phyloP scores from a whole-genome alignment of 2,329 filamentous ascomycete genomes.

The Penicillium hordei region DNA sequence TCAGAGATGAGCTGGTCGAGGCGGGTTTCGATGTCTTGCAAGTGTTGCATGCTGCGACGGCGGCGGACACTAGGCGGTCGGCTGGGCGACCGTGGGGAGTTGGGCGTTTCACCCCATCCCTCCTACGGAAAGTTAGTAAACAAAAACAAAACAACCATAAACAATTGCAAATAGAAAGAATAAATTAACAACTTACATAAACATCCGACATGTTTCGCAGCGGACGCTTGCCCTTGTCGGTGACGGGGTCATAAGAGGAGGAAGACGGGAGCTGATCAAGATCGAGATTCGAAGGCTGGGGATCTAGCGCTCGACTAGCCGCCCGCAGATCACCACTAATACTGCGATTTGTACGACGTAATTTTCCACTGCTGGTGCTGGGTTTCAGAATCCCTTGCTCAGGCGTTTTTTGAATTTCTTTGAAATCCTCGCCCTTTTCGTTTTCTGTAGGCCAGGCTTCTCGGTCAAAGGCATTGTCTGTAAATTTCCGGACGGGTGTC shows the following conservation, averaged over 20 bases:
- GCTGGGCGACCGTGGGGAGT: slow-evolving; percentile 86
- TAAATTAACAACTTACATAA: slow-evolving; percentile 68
- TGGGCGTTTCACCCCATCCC: slow-evolving; percentile 82
- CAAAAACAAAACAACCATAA: slow-evolving; percentile 25
- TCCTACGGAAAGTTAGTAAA: slow-evolving; percentile 60
- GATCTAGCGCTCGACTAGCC: slow-evolving; percentile 55
- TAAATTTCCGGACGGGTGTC: slow-evolving; percentile 35
- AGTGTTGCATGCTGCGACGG: slow-evolving; percentile 93
- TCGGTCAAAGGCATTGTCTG: slow-evolving; percentile 34
- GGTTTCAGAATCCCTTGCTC: slow-evolving; percentile 34
- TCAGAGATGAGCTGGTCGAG: slow-evolving; percentile 84
- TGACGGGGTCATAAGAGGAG: slow-evolving; percentile 69
- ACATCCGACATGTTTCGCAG: slow-evolving; percentile 87
- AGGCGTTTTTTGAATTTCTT: slow-evolving; percentile 36
- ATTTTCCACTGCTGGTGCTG: slow-evolving; percentile 55
- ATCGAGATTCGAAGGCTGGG: slow-evolving; percentile 38
- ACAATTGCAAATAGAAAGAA: slow-evolving; percentile 13
- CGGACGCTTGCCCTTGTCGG: slow-evolving; percentile 83
- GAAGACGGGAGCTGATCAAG: slow-evolving; percentile 47
- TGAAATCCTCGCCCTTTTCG: slow-evolving; percentile 9
- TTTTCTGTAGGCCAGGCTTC: slow-evolving; percentile 34
- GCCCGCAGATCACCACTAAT: slow-evolving; percentile 75
- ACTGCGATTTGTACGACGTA: slow-evolving; percentile 66
- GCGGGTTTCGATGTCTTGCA: slow-evolving; percentile 79
- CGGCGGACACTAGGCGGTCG: slow-evolving; percentile 94